These are phyloP conservation scores for Camelina neglecta DNA, from an alignment of 345 rosid species.

Conservation along the genomic window DNA sequence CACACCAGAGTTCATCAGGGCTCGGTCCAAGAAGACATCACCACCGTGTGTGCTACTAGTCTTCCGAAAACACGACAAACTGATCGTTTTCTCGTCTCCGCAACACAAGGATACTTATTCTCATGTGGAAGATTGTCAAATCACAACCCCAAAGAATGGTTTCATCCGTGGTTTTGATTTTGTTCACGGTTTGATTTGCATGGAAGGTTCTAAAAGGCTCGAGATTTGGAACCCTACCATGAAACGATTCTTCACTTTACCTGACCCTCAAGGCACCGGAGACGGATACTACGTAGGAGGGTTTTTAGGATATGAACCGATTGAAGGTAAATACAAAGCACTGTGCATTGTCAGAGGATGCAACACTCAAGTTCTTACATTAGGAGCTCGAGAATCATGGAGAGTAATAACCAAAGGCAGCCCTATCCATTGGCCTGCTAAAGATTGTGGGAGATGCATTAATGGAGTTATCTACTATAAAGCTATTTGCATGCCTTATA, in stretches of 20 bases:
- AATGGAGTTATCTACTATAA: constrained; percentile 15
- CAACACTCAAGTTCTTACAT: not conserved
- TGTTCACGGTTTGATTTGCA: constrained; percentile 5
- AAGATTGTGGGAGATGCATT: not conserved
- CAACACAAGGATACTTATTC: not conserved
- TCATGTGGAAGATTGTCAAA: not conserved
- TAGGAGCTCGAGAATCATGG: constrained; percentile 19
- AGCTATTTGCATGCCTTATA: not conserved
- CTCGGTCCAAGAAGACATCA: not conserved
- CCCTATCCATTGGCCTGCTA: not conserved
- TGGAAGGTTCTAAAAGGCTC: not conserved
- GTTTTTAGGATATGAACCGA: constrained; percentile 14
- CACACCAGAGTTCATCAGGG: not conserved
- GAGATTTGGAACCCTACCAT: constrained; percentile 16
- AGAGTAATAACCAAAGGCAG: not conserved
- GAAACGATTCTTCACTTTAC: not conserved
- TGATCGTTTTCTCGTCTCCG: constrained; percentile 1
- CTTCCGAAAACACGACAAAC: not conserved
- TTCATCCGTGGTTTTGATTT: not conserved
- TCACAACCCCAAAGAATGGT: not conserved
- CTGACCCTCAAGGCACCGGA: not conserved
- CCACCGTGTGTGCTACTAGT: not conserved
- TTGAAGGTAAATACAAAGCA: not conserved
- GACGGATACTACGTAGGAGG: not conserved
- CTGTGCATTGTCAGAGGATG: not conserved